phyloP scores from a whole-genome alignment of 2,329 filamentous ascomycete genomes.

The Clarireedia paspali region DNA sequence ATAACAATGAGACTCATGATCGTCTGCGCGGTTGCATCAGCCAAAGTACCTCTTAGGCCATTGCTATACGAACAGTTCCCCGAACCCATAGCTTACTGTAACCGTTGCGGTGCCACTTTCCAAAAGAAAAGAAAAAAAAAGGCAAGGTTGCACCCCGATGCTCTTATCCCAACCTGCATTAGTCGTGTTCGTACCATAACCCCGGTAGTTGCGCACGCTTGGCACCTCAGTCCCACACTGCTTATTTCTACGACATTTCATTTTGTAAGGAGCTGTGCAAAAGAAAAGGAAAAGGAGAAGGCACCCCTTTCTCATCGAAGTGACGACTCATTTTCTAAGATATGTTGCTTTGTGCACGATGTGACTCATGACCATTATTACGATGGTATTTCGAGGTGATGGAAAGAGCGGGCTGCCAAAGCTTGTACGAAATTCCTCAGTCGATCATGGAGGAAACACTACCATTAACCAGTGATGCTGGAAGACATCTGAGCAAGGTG shows the following conservation, averaged over 20 bases:
- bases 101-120: neutral
- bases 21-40: too few relatives aligned
- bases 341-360: too few relatives aligned
- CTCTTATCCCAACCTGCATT: neutral
- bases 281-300: neutral
- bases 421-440: too few relatives aligned
- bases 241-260: constrained; percentile 9
- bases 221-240: neutral
- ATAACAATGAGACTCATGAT: too few relatives aligned
- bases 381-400: neutral
- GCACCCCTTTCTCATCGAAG: neutral
- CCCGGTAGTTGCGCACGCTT: neutral
- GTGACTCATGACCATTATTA: neutral
- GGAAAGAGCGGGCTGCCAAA: too few relatives aligned
- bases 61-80: neutral
- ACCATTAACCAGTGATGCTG: too few relatives aligned
- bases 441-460: too few relatives aligned
- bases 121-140: neutral
- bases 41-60: too few relatives aligned
- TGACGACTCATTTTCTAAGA: too few relatives aligned
- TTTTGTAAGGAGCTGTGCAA: neutral
- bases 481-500: too few relatives aligned
- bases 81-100: neutral
- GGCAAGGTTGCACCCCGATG: neutral
- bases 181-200: neutral